Percentiles rank a stretch among this genome's conserved stretches.
phyloP scores from a whole-genome alignment of 2,329 filamentous ascomycete species.

The Penicillium freii region DNA sequence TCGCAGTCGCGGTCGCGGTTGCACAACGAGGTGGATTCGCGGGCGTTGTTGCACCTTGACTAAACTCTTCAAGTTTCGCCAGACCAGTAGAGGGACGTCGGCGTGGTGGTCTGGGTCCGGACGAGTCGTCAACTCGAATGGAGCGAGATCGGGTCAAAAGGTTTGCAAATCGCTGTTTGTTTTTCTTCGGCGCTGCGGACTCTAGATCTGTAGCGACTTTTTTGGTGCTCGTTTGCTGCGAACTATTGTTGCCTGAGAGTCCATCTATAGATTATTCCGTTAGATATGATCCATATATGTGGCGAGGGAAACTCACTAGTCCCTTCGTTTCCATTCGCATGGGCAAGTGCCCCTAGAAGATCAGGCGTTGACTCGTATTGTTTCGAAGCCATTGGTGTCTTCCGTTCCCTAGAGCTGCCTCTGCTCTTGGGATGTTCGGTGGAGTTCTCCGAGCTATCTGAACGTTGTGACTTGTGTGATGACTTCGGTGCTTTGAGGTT shows the following conservation, averaged over 20 bases:
- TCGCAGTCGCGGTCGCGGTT: constrained; percentile 59
- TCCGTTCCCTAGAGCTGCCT: constrained; percentile 46
- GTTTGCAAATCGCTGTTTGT: constrained; percentile 46
- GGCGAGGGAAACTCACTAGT: constrained; percentile 21
- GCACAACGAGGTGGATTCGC: constrained; percentile 59
- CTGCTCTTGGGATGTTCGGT: constrained; percentile 42
- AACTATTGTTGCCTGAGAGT: constrained; percentile 20
- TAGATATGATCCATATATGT: background rate
- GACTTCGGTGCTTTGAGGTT: constrained; percentile 49
- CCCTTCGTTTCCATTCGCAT: constrained; percentile 28
- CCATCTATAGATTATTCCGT: constrained; percentile 20
- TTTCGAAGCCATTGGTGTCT: constrained; percentile 35
- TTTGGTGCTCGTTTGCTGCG: constrained; percentile 24
- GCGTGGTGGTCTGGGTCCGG: constrained; percentile 30
- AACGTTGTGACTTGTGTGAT: constrained; percentile 42
- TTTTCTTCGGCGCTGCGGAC: constrained; percentile 37
- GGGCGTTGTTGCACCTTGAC: constrained; percentile 36
- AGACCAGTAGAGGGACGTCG: constrained; percentile 43
- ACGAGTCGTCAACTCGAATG: constrained; percentile 43
- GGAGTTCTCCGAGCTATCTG: constrained; percentile 40
- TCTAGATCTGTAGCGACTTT: constrained; percentile 32
- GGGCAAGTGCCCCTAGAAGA: constrained; percentile 34
- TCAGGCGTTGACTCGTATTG: constrained; percentile 45
- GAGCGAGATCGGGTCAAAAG: constrained; percentile 47
- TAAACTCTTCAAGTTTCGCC: constrained; percentile 39